Conservation (phyloP, 139 green algal species). For the Eudorina sp. region DNA sequence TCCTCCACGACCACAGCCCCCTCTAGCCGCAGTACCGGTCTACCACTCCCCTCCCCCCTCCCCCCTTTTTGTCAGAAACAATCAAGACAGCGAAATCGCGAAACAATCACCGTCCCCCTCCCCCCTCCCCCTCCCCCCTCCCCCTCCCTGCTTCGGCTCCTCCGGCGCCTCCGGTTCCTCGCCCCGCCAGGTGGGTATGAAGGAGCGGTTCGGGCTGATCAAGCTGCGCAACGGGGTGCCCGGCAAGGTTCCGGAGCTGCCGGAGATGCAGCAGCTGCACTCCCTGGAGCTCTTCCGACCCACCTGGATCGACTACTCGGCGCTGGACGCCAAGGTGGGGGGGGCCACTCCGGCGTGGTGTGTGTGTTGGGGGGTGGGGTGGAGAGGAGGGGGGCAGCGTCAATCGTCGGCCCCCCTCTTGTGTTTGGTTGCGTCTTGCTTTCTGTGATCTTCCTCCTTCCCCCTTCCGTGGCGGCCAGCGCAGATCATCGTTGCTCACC, state of each 20-base stretch:
- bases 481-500: too few relatives aligned
- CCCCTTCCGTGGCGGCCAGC: too few relatives aligned
- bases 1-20: too few relatives aligned
- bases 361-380: neutral
- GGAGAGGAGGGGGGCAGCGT: neutral
- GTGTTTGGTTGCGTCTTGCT: too few relatives aligned
- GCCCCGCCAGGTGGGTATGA: constrained; percentile 87
- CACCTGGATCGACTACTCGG: constrained; percentile 94
- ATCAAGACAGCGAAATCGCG: too few relatives aligned
- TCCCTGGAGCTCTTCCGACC: constrained; percentile 67
- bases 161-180: neutral
- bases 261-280: constrained; percentile 36
- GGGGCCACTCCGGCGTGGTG: too few relatives aligned
- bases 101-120: too few relatives aligned
- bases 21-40: too few relatives aligned
- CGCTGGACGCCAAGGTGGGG: constrained; percentile 87
- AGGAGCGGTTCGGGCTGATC: constrained; percentile 90
- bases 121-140: neutral
- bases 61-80: too few relatives aligned
- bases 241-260: constrained; percentile 59
- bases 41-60: too few relatives aligned
- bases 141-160: neutral
- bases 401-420: too few relatives aligned
- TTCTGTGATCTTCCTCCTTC: too few relatives aligned
- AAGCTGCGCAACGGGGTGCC: constrained; percentile 79